phyloP scores from a whole-genome alignment of 1,139 yeast genomes.

The Wickerhamomyces sp. region DNA sequence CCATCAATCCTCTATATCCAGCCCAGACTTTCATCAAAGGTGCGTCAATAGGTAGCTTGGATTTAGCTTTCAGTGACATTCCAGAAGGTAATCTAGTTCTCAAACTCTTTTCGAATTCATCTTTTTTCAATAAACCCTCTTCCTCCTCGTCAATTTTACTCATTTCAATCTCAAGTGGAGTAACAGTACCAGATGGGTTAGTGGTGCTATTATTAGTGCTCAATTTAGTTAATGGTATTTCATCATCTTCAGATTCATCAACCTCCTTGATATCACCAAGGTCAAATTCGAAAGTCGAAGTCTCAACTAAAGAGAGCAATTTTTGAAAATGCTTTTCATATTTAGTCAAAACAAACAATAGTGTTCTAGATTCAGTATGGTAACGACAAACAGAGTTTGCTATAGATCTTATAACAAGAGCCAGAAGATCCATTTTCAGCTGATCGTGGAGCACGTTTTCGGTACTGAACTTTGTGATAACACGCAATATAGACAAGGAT shows the following conservation, averaged over 20 bases:
- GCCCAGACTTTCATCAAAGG: slow-evolving; percentile 55
- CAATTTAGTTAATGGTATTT: neutral
- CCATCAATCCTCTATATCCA: slow-evolving; percentile 48
- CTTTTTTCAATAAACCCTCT: slow-evolving; percentile 9
- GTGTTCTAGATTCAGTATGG: slow-evolving; percentile 49
- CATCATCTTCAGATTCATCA: slow-evolving; percentile 4
- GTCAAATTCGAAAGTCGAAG: slow-evolving; percentile 15
- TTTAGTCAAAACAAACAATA: slow-evolving; percentile 49
- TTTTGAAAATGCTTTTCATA: slow-evolving; percentile 32
- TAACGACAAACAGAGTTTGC: slow-evolving; percentile 46
- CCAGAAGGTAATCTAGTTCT: slow-evolving; percentile 49
- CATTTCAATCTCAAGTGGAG: slow-evolving; percentile 5
- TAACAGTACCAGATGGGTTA: neutral
- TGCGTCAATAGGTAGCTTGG: slow-evolving; percentile 51
- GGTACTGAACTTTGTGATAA: slow-evolving; percentile 33
- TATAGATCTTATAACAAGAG: slow-evolving; percentile 51
- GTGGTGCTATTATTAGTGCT: slow-evolving; percentile 2
- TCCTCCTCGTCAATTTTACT: slow-evolving; percentile 8
- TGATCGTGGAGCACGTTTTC: slow-evolving; percentile 17
- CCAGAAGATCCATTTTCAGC: slow-evolving; percentile 54
- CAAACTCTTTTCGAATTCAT: slow-evolving; percentile 20
- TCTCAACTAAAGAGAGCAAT: slow-evolving; percentile 24
- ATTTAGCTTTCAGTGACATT: slow-evolving; percentile 54
- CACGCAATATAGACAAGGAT: slow-evolving; percentile 50
- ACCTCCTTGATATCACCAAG: slow-evolving; percentile 7